A percentile compares a stretch with the other conserved stretches of the same genome.
These are phyloP conservation scores for Cymbopogon flexuosus DNA, from an alignment of 202 grass and related monocot species.

Conservation along the genomic window DNA sequence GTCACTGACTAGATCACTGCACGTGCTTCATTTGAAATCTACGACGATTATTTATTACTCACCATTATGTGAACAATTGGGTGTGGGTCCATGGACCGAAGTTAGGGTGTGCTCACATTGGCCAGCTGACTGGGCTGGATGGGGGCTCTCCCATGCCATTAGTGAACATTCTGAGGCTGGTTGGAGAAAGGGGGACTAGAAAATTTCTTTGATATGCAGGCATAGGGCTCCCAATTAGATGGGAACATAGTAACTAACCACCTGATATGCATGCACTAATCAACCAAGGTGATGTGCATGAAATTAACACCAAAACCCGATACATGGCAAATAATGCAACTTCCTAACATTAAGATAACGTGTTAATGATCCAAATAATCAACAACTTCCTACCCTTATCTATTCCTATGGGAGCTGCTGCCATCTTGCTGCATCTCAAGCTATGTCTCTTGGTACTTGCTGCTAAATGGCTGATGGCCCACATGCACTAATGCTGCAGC, in stretches of 20 bases:
- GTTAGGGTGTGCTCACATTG: neutral
- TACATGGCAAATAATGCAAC: constrained; percentile 3
- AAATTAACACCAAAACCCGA: neutral
- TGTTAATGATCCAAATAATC: neutral
- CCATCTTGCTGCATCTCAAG: neutral
- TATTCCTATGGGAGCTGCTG: neutral
- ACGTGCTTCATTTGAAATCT: neutral
- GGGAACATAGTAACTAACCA: constrained; percentile 9
- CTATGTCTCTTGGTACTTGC: neutral
- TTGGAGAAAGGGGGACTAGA: neutral
- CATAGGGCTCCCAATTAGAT: neutral
- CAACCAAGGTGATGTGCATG: neutral
- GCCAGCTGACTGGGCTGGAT: neutral
- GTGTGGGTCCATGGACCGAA: neutral
- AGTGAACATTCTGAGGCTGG: neutral
- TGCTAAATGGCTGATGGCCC: neutral
- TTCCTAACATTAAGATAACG: neutral
- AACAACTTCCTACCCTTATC: neutral
- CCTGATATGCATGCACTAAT: neutral
- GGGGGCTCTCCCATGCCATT: neutral
- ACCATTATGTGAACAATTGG: too few species aligned
- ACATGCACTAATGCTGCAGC: neutral
- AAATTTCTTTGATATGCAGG: neutral
- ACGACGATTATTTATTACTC: constrained; percentile 3
- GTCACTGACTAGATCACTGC: neutral